Evolutionary conservation across 2,329 filamentous ascomycete genomes (phyloP).

Genomic region (Colletotrichum chlorophyti): DNA sequence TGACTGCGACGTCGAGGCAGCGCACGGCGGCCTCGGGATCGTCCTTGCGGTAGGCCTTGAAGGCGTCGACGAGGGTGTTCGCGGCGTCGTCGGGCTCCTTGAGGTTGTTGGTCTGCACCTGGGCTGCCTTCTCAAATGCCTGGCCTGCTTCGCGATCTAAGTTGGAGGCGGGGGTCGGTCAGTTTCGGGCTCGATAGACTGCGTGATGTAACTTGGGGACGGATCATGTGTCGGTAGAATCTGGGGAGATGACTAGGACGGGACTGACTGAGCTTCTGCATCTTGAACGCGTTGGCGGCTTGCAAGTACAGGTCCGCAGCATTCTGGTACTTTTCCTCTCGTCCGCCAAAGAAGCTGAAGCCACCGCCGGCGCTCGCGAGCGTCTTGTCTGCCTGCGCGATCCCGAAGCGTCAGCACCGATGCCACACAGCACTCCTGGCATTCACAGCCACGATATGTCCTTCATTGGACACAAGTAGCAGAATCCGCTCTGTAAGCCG

Average conservation of each 20-base stretch:
- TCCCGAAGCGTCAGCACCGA: not conserved
- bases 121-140: conserved; percentile 86
- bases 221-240: no score
- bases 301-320: conserved; percentile 88
- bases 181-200: no score
- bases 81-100: conserved; percentile 94
- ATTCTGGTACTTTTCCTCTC: conserved; percentile 87
- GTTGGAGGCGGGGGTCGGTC: not conserved
- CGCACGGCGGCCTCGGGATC: conserved; percentile 83
- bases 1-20: conserved; percentile 80
- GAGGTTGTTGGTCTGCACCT: conserved; percentile 79
- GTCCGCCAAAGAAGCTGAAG: conserved; percentile 89
- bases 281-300: conserved; percentile 89
- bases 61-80: conserved; percentile 87
- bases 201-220: not conserved
- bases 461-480: not conserved
- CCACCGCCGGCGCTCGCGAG: conserved; percentile 76
- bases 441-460: no score
- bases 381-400: conserved; percentile 81
- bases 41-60: conserved; percentile 91
- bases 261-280: conserved; percentile 79
- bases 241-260: not conserved
- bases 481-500: not conserved
- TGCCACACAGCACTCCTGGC: no score
- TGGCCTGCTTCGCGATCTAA: conserved; percentile 88